Percentiles rank a stretch among this genome's conserved stretches.
Conservation (phyloP, 1,139 yeast species). For the Diutina rugosa region DNA sequence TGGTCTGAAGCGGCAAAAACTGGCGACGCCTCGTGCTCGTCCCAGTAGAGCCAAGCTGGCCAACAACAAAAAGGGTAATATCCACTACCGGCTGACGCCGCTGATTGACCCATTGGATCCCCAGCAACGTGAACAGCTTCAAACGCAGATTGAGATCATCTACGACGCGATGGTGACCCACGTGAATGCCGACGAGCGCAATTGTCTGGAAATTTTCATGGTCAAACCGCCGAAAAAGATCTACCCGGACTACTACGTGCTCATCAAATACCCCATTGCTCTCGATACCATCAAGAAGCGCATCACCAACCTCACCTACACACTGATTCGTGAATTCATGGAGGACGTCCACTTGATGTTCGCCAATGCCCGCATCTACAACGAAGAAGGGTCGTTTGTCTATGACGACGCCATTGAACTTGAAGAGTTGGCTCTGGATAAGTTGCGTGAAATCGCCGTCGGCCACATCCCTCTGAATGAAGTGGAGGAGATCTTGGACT, state of each 20-base stretch:
- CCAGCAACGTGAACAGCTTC: slow-evolving; percentile 30
- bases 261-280: slow-evolving; percentile 75
- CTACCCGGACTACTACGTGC: slow-evolving; percentile 79
- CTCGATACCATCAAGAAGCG: slow-evolving; percentile 55
- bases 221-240: slow-evolving; percentile 57
- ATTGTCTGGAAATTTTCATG: slow-evolving; percentile 48
- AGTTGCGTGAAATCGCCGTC: slow-evolving; percentile 16
- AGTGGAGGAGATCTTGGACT: slow-evolving; percentile 25
- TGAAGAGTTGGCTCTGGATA: slow-evolving; percentile 34
- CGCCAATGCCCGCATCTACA: slow-evolving; percentile 74
- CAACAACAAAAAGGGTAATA: slow-evolving; percentile 2
- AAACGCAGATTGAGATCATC: slow-evolving; percentile 26
- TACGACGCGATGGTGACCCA: slow-evolving; percentile 31
- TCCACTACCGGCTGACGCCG: slow-evolving; percentile 15
- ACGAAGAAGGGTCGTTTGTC: slow-evolving; percentile 80
- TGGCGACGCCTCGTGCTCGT: slow-evolving; percentile 15
- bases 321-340: slow-evolving; percentile 43
- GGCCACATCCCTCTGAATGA: slow-evolving; percentile 12
- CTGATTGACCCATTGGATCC: slow-evolving; percentile 25
- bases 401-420: slow-evolving; percentile 63
- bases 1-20: slow-evolving; percentile 15
- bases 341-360: slow-evolving; percentile 71
- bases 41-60: slow-evolving; percentile 5
- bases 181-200: slow-evolving; percentile 26
- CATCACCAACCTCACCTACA: slow-evolving; percentile 39